Evolutionary conservation across 106 monocot species (phyloP), one percentile per base, ranked within the genome.

Genomic region (Dactylorhiza incarnata): DNA sequence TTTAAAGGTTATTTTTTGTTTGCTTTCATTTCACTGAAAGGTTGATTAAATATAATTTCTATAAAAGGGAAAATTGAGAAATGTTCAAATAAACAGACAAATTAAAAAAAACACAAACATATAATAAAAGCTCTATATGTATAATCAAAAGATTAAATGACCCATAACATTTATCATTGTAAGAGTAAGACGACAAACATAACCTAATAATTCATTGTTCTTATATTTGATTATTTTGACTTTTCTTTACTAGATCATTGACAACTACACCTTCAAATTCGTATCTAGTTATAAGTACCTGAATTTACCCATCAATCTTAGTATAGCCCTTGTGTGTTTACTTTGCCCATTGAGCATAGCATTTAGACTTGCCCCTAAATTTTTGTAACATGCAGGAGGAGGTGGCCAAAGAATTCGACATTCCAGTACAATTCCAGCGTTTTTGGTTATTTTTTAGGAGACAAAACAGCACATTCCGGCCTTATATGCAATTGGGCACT

Each of bases 391-490:
- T 72, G 9, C 82, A 99, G 97, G 97, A 99, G 66, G 94, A 94
- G 72, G 91, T 99, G 5, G 94, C 97, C 43, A 94, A 89, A 79
- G 94, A 91, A 83, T 89, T 89, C 71, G 94, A 89, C 66, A 86
- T 99, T 45, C 97, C 91, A 68, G 89, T 99, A 0, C 97, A 94
- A 74, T 91, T 81, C 75, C 97, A 94, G 53, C 87, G 97, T 26
- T 99, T 91, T 82, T 99, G 97, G 97, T 75, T 99, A 76, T 99
- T n/a, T n/a, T n/a, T n/a, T n/a, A n/a, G 94, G 86, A 84, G 97
- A 14, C 97, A 94, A 83, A 99, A 99, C 53, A 94, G 91, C 69
- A 99, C 97, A 22, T 99, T 94, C 56, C 89, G 97, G 52, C 97
- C 97, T 14, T 91, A 94, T 74, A 85, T 91, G 70, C 97, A 91